These are phyloP conservation scores for Fraxinus paxiana DNA, from an alignment of 305 asterid genomes.

Conservation along the genomic window DNA sequence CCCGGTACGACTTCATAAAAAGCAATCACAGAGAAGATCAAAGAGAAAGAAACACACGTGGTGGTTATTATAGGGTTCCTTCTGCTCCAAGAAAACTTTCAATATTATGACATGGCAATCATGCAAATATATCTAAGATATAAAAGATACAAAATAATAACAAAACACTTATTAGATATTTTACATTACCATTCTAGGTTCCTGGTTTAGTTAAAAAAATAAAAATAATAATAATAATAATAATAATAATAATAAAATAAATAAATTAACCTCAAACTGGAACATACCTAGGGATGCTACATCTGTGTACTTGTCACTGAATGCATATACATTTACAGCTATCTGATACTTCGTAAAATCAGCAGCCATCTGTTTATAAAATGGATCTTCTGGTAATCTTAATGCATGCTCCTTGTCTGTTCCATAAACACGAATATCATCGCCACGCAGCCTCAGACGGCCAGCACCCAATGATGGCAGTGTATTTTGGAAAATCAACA, in stretches of 20 bases:
- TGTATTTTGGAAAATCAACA: constrained; percentile 83
- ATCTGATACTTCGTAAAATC: constrained; percentile 92
- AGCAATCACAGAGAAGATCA: no score
- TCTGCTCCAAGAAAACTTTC: neutral
- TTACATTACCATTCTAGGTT: neutral
- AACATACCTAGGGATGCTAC: constrained; percentile 82
- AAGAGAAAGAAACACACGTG: no score
- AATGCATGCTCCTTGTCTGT: constrained; percentile 83
- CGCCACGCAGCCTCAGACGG: constrained; percentile 87
- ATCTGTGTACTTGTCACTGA: constrained; percentile 87
- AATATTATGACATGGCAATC: neutral
- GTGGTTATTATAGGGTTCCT: no score
- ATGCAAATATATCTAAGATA: neutral
- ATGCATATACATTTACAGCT: constrained; percentile 84
- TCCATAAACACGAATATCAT: constrained; percentile 76
- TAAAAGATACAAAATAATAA: neutral
- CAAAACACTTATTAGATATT: constrained; percentile 5
- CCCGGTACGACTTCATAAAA: no score
- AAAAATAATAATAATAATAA: neutral
- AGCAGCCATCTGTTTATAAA: constrained; percentile 99
- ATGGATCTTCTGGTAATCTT: constrained; percentile 93
- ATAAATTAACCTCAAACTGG: neutral
- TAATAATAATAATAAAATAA: neutral
- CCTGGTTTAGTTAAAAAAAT: constrained; percentile 2
- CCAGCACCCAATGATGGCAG: constrained; percentile 95